phyloP scores from a whole-genome alignment of 768 basidiomycete genomes.

The Trametes elegans region DNA sequence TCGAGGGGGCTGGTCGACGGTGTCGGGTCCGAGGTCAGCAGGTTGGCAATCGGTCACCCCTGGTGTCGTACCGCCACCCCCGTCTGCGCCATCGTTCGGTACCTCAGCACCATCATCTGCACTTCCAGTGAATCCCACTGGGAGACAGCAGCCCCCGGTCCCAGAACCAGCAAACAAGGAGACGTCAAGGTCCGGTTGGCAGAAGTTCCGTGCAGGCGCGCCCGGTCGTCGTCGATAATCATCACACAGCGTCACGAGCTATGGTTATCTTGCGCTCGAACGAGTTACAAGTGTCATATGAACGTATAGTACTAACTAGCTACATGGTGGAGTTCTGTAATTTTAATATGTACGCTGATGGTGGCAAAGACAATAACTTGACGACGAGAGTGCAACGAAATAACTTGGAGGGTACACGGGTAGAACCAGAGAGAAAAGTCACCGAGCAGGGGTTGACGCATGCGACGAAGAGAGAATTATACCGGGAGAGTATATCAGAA shows the following conservation, averaged over 20 bases:
- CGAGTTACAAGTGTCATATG: conserved; percentile 10
- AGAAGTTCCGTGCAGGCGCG: conserved; percentile 28
- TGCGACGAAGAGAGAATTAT: background rate
- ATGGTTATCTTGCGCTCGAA: background rate
- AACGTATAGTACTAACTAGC: conserved; percentile 27
- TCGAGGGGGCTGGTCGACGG: background rate
- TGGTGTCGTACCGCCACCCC: background rate
- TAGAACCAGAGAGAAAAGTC: background rate
- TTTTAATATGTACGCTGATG: conserved; percentile 30
- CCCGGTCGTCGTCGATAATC: conserved; percentile 22
- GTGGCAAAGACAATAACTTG: conserved; percentile 22
- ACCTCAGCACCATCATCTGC: background rate
- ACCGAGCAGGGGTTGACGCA: conserved; percentile 18
- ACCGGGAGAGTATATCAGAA: conserved; percentile 6
- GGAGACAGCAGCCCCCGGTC: background rate
- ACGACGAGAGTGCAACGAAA: conserved; percentile 17
- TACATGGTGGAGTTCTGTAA: conserved; percentile 32
- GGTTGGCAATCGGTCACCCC: background rate
- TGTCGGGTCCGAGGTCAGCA: no score
- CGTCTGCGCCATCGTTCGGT: no score
- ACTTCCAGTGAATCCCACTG: background rate
- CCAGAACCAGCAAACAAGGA: conserved; percentile 15
- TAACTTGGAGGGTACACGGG: background rate
- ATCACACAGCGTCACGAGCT: background rate
- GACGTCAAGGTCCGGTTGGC: conserved; percentile 27